A percentile compares a stretch with the other conserved stretches of the same genome.
phyloP scores from a whole-genome alignment of 768 basidiomycete species.

The Leccinum barrowsii region DNA sequence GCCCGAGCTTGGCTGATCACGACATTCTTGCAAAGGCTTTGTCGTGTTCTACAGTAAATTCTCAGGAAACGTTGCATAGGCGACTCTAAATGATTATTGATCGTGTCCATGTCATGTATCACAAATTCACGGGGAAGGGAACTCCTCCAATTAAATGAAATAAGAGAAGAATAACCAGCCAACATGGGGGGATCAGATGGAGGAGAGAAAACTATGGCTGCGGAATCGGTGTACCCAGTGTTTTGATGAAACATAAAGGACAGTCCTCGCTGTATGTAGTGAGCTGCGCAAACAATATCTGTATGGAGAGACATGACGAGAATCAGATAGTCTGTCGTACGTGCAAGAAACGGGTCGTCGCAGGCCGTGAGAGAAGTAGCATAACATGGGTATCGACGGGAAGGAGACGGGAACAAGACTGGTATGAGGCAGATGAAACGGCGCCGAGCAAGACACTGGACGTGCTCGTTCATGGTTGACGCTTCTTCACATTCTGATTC shows the following conservation, averaged over 20 bases:
- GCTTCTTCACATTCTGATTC: conserved; percentile 95
- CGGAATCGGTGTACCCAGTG: conserved; percentile 11
- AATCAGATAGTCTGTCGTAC: conserved; percentile 36
- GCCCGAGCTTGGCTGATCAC: conserved; percentile 3
- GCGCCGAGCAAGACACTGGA: conserved; percentile 9
- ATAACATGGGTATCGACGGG: conserved; percentile 33
- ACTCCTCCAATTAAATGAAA: conserved; percentile 23
- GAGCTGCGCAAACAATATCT: conserved; percentile 25
- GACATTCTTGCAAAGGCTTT: conserved; percentile 17
- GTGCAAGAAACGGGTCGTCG: conserved; percentile 31
- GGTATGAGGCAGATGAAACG: conserved; percentile 24
- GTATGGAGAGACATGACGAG: conserved; percentile 25
- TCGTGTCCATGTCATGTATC: conserved; percentile 11
- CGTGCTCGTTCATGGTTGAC: conserved; percentile 55
- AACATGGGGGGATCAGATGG: conserved; percentile 13
- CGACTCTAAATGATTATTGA: conserved; percentile 15
- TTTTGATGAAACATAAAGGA: conserved; percentile 11
- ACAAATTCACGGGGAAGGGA: conserved; percentile 23
- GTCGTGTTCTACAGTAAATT: background rate
- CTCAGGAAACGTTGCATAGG: background rate
- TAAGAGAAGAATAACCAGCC: conserved; percentile 12
- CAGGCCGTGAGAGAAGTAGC: conserved; percentile 34
- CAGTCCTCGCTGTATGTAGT: conserved; percentile 16
- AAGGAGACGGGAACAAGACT: conserved; percentile 11
- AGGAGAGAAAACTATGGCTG: conserved; percentile 17